Conservation (phyloP, 805 yeast species). For the fission yeast (Schizosaccharomyces pombe) region DNA sequence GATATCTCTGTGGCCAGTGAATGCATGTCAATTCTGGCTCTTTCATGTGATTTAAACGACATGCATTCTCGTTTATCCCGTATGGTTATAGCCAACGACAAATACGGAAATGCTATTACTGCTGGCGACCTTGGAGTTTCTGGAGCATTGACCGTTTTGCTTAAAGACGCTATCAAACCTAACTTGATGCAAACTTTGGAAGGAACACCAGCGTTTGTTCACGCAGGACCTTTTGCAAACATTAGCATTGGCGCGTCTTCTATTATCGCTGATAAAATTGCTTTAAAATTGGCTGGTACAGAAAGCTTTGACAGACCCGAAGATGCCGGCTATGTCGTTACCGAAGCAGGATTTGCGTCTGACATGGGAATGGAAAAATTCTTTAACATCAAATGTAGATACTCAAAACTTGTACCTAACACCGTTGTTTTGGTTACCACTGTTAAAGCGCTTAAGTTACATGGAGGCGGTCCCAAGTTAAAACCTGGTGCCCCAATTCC, state of each 20-base stretch:
- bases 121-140: conserved; percentile 89
- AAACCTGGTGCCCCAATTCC: conserved; percentile 87
- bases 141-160: conserved; percentile 81
- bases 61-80: conserved; percentile 70
- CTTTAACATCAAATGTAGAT: conserved; percentile 82
- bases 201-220: conserved; percentile 93
- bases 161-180: conserved; percentile 92
- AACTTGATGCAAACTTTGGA: conserved; percentile 91
- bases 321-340: conserved; percentile 58
- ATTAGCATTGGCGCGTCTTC: conserved; percentile 93
- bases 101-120: conserved; percentile 58
- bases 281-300: conserved; percentile 37
- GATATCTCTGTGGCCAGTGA: conserved; percentile 93
- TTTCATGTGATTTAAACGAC: conserved; percentile 54
- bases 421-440: conserved; percentile 88
- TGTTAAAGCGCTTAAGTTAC: conserved; percentile 85
- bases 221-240: conserved; percentile 96
- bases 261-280: conserved; percentile 78
- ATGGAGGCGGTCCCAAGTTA: conserved; percentile 96
- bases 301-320: conserved; percentile 20
- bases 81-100: conserved; percentile 68
- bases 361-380: conserved; percentile 98
- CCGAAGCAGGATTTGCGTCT: conserved; percentile 96
- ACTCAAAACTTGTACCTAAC: conserved; percentile 71
- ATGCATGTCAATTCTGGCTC: conserved; percentile 84